Percentiles rank a stretch among this genome's conserved stretches.
Evolutionary conservation across 176 grass and related monocot species (phyloP).

Genomic region (Eragrostis nindensis): DNA sequence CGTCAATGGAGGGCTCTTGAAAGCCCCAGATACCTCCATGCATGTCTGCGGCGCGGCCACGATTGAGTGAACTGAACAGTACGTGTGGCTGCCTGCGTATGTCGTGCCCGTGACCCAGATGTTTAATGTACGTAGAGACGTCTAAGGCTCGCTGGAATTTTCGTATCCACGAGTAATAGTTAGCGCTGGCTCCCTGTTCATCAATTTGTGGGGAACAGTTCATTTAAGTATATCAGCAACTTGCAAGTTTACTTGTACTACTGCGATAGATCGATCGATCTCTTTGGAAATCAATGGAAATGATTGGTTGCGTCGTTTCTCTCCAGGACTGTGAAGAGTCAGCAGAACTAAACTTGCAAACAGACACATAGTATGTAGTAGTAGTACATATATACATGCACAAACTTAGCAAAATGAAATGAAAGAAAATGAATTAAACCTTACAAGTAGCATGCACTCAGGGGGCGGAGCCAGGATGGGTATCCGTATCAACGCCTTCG

Average conservation of each 20-base stretch:
- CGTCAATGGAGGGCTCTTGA: slow-evolving; percentile 25
- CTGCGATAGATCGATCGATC: no score
- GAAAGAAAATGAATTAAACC: neutral
- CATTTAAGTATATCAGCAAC: neutral
- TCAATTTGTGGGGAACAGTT: neutral
- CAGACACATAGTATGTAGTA: no score
- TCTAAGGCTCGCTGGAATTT: slow-evolving; percentile 20
- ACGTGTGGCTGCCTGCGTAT: neutral
- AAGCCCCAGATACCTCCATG: slow-evolving; percentile 47
- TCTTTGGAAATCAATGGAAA: no score
- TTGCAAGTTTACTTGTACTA: no score
- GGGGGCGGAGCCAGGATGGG: no score
- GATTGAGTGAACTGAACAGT: neutral
- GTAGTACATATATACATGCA: no score
- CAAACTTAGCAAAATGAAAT: neutral
- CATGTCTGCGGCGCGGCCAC: slow-evolving; percentile 2
- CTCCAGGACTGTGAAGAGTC: no score
- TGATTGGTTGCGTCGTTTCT: no score
- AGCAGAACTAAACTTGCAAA: no score
- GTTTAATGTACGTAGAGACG: neutral
- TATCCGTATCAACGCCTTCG: no score
- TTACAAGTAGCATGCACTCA: neutral
- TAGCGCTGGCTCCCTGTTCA: neutral
- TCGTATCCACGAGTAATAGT: slow-evolving; percentile 32
- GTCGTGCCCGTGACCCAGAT: slow-evolving; percentile 30